Conservation (phyloP, 371 early-diverging fungal genomes). For the Apophysomyces variabilis region DNA sequence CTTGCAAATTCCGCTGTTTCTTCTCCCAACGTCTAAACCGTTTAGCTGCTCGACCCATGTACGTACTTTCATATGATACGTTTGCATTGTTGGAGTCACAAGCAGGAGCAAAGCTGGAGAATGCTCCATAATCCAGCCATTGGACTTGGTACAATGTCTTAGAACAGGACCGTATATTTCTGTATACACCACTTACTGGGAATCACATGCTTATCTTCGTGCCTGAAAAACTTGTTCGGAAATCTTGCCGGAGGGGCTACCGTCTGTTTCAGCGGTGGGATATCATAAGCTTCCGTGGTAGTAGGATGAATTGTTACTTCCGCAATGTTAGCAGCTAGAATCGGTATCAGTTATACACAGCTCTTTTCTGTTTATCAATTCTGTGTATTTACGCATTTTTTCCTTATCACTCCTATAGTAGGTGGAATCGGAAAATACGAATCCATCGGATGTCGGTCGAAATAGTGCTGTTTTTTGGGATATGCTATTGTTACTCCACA, state of each 20-base stretch:
- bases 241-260: slow-evolving; percentile 42
- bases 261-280: slow-evolving; percentile 32
- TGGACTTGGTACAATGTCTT: slow-evolving; percentile 31
- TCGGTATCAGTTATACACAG: not conserved
- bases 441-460: slow-evolving; percentile 49
- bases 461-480: slow-evolving; percentile 32
- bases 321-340: slow-evolving; percentile 33
- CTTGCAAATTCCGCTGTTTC: slow-evolving; percentile 26
- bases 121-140: slow-evolving; percentile 58
- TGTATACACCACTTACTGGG: slow-evolving; percentile 30
- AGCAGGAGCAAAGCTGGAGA: slow-evolving; percentile 55
- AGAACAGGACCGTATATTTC: not conserved
- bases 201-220: slow-evolving; percentile 44
- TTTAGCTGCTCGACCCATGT: slow-evolving; percentile 46
- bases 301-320: slow-evolving; percentile 44
- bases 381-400: slow-evolving; percentile 31
- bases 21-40: slow-evolving; percentile 31
- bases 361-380: not conserved
- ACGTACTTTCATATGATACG: slow-evolving; percentile 48
- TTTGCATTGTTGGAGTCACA: slow-evolving; percentile 53
- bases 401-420: slow-evolving; percentile 7
- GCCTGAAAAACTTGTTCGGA: slow-evolving; percentile 27
- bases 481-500: not conserved
- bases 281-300: slow-evolving; percentile 20
- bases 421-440: slow-evolving; percentile 40